These are phyloP conservation scores for Panellus pusillus DNA, from an alignment of 768 basidiomycete genomes.

Conservation along the genomic window DNA sequence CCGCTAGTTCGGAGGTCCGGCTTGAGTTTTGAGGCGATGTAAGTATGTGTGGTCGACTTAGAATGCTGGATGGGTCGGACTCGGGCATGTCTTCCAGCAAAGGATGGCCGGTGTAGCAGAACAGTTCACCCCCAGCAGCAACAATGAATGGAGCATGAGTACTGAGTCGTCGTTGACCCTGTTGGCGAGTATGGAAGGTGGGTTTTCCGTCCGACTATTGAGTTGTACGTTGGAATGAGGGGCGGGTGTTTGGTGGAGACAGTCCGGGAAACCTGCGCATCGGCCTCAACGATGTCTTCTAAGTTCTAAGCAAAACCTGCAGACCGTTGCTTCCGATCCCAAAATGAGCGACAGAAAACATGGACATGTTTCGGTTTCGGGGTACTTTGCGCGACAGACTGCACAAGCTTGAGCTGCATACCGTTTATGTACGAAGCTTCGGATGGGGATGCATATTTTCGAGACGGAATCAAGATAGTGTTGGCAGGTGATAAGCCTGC, in stretches of 20 bases:
- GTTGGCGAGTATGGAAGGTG: slow-evolving; percentile 26
- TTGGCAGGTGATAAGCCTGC: no score
- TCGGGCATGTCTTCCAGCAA: slow-evolving; percentile 25
- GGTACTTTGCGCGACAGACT: no score
- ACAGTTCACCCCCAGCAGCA: slow-evolving; percentile 38
- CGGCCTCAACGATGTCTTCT: neutral
- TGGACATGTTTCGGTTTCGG: neutral
- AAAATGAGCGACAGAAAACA: neutral
- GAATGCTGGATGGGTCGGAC: neutral
- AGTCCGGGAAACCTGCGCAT: no score
- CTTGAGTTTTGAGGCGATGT: neutral
- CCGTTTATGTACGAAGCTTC: no score
- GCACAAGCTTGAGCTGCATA: no score
- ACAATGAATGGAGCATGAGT: slow-evolving; percentile 34
- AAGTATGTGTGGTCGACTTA: slow-evolving; percentile 36
- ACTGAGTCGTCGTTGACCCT: slow-evolving; percentile 32
- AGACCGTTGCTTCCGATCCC: no score
- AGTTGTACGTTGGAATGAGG: slow-evolving; percentile 14
- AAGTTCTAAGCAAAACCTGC: no score
- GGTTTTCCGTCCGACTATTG: slow-evolving; percentile 29
- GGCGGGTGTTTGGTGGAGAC: no score
- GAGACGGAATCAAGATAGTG: no score
- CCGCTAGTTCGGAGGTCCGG: neutral
- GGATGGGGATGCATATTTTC: no score
- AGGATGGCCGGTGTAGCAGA: slow-evolving; percentile 41